Conservation (phyloP, 2,329 filamentous ascomycete genomes). For the Neocucurbitaria cava region DNA sequence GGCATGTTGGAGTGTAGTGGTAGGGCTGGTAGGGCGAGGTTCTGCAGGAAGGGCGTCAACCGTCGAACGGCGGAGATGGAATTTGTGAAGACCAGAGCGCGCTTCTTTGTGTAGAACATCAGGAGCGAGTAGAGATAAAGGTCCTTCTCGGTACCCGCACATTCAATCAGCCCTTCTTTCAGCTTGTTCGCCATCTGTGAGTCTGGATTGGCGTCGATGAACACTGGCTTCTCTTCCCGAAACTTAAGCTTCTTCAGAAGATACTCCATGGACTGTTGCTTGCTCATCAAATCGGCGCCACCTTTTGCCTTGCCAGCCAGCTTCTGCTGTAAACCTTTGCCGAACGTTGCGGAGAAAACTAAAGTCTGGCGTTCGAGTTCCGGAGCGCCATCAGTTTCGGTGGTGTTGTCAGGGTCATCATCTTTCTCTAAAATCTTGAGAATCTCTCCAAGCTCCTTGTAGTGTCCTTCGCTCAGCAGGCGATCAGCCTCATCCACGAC, state of each 20-base stretch:
- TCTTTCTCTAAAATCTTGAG: conserved; percentile 77
- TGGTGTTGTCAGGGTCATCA: conserved; percentile 57
- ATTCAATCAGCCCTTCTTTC: conserved; percentile 90
- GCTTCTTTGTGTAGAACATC: conserved; percentile 78
- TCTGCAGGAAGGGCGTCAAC: conserved; percentile 81
- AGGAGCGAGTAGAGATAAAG: conserved; percentile 90
- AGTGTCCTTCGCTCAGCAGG: conserved; percentile 89
- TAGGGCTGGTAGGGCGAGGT: conserved; percentile 76
- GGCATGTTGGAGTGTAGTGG: conserved; percentile 92
- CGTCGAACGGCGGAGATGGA: conserved; percentile 92
- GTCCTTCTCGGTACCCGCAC: conserved; percentile 93
- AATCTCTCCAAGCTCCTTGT: conserved; percentile 92
- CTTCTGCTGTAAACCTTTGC: conserved; percentile 89
- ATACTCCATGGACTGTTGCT: conserved; percentile 89
- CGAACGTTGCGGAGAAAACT: conserved; percentile 96
- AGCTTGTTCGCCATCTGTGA: conserved; percentile 87
- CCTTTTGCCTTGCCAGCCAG: conserved; percentile 71
- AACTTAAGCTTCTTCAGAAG: conserved; percentile 90
- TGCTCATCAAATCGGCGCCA: conserved; percentile 66
- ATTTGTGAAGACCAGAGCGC: conserved; percentile 92
- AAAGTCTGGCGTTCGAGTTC: conserved; percentile 76
- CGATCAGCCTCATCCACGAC: conserved; percentile 95
- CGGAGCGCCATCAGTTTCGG: conserved; percentile 9
- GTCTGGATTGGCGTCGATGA: conserved; percentile 88
- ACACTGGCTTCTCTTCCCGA: conserved; percentile 80